phyloP scores from a whole-genome alignment of 164 flowering plant genomes.

The grape (Vitis vinifera) region ASM3070453v1 NC_081816.1:757001-757500 shows the following conservation, averaged over 20 bases:
- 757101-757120: conserved; percentile 15
- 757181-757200: conserved; percentile 47
- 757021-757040: neutral
- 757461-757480: conserved; percentile 37
- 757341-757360: conserved; percentile 63
- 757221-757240: conserved; percentile 61
- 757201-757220: conserved; percentile 52
- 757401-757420: conserved; percentile 66
- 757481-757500: conserved; percentile 52
- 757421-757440: conserved; percentile 57
- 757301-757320: conserved; percentile 63
- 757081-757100: neutral
- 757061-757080: conserved; percentile 2
- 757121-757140: conserved; percentile 19
- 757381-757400: conserved; percentile 72
- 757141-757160: conserved; percentile 37
- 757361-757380: conserved; percentile 49
- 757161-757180: conserved; percentile 50
- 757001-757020: neutral
- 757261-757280: conserved; percentile 47
- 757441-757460: conserved; percentile 56
- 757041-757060: neutral
- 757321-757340: conserved; percentile 50
- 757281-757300: conserved; percentile 46
- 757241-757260: conserved; percentile 70